phyloP scores from a whole-genome alignment of 2,329 filamentous ascomycete genomes.

The Xylaria sp. region DNA sequence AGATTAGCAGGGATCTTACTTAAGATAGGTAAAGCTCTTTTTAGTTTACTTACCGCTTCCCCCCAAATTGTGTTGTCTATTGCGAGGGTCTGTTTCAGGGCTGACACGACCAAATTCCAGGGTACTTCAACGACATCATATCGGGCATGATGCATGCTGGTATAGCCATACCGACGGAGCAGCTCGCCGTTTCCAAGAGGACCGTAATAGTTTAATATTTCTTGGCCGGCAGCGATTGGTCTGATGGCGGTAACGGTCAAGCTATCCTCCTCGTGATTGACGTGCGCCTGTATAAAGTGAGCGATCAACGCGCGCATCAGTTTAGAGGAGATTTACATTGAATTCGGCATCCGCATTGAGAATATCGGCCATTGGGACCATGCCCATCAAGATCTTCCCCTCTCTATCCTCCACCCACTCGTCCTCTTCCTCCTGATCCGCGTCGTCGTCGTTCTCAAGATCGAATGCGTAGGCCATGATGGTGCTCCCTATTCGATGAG shows the following conservation, averaged over 20 bases:
- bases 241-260: constrained; percentile 79
- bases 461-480: constrained; percentile 97
- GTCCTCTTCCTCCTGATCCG: constrained; percentile 68
- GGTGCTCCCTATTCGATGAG: constrained; percentile 84
- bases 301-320: background rate
- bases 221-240: constrained; percentile 74
- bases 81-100: constrained; percentile 54
- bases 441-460: constrained; percentile 65
- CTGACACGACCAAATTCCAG: constrained; percentile 65
- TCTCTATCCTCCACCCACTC: constrained; percentile 74
- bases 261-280: constrained; percentile 62
- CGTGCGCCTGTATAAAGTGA: constrained; percentile 56
- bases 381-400: constrained; percentile 73
- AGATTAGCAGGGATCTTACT: constrained; percentile 39
- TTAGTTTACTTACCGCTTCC: constrained; percentile 53
- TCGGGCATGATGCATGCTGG: constrained; percentile 78
- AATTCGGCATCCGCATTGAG: constrained; percentile 90
- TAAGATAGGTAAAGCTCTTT: background rate
- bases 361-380: constrained; percentile 91
- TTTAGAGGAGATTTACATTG: constrained; percentile 65
- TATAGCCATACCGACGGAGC: constrained; percentile 85
- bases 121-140: constrained; percentile 87
- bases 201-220: constrained; percentile 91
- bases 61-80: constrained; percentile 53
- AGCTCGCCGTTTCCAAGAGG: constrained; percentile 84